Conservation (phyloP, 2,329 filamentous ascomycete species). For the Colletotrichum cereale region DNA sequence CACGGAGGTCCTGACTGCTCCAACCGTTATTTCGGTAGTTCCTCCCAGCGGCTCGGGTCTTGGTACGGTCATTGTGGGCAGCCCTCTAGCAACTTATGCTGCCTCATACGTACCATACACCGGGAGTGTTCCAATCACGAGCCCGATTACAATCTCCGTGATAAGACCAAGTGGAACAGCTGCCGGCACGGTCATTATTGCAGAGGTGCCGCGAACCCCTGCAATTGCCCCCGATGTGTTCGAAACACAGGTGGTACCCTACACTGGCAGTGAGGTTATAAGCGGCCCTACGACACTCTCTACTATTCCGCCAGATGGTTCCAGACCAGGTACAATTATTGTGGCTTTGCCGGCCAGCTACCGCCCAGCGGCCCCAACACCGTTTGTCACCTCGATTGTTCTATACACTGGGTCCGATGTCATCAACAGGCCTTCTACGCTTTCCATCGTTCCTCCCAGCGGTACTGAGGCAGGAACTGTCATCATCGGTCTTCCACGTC, state of each 20-base stretch:
- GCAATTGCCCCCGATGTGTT: background rate
- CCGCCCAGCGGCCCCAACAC: background rate
- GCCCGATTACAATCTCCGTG: conserved; percentile 15
- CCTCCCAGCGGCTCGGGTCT: conserved; percentile 28
- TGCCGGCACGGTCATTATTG: conserved; percentile 31
- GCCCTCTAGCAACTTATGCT: conserved; percentile 10
- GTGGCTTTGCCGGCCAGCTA: conserved; percentile 14
- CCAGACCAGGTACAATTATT: conserved; percentile 13
- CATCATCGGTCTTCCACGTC: conserved; percentile 15
- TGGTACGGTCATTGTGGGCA: conserved; percentile 33
- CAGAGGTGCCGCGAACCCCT: background rate
- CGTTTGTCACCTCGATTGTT: conserved; percentile 21
- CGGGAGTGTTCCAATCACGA: background rate
- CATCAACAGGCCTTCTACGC: conserved; percentile 25
- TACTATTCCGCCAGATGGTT: conserved; percentile 6
- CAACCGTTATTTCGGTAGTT: conserved; percentile 9
- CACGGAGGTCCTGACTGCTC: background rate
- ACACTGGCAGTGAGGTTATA: conserved; percentile 1
- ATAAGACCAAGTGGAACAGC: conserved; percentile 15
- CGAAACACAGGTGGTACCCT: background rate
- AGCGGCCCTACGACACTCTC: conserved; percentile 5
- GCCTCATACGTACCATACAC: conserved; percentile 11
- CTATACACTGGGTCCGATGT: conserved; percentile 14
- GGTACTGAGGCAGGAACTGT: conserved; percentile 27
- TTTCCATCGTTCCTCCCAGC: conserved; percentile 28